Evolutionary conservation across 305 asterid genomes (phyloP).

Genomic region (Striga hermonthica): DNA sequence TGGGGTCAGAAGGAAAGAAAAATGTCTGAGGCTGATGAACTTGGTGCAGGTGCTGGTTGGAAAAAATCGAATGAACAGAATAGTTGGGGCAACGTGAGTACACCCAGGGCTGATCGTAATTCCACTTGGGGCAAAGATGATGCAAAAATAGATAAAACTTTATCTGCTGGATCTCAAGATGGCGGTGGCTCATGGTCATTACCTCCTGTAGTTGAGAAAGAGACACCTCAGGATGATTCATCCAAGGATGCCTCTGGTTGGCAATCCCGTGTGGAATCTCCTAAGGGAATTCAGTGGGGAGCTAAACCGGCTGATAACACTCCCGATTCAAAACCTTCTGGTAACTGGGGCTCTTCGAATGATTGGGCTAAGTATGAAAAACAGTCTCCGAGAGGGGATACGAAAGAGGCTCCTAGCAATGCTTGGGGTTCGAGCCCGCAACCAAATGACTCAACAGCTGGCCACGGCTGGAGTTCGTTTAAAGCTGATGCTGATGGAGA

Average conservation of each 20-base stretch:
- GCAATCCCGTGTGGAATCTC: slow-evolving; percentile 1
- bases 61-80: slow-evolving; percentile 19
- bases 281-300: slow-evolving; percentile 24
- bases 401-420: slow-evolving; percentile 31
- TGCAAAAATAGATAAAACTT: neutral
- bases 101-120: slow-evolving; percentile 22
- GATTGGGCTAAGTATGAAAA: slow-evolving; percentile 39
- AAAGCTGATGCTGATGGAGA: slow-evolving; percentile 28
- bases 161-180: slow-evolving; percentile 20
- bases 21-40: neutral
- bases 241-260: slow-evolving; percentile 16
- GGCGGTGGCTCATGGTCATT: slow-evolving; percentile 26
- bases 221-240: slow-evolving; percentile 25
- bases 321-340: slow-evolving; percentile 33
- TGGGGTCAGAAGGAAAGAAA: neutral
- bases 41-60: neutral
- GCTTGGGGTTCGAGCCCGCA: slow-evolving; percentile 44
- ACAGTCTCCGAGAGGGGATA: slow-evolving; percentile 32
- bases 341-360: slow-evolving; percentile 44
- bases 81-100: slow-evolving; percentile 29
- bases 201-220: slow-evolving; percentile 30
- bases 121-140: slow-evolving; percentile 34
- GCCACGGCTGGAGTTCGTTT: slow-evolving; percentile 39
- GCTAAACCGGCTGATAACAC: slow-evolving; percentile 33
- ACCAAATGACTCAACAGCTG: slow-evolving; percentile 29